A percentile compares a stretch with the other conserved stretches of the same genome.
phyloP scores from a whole-genome alignment of 2,329 filamentous ascomycete species.

The Trichoderma arundinaceum region DNA sequence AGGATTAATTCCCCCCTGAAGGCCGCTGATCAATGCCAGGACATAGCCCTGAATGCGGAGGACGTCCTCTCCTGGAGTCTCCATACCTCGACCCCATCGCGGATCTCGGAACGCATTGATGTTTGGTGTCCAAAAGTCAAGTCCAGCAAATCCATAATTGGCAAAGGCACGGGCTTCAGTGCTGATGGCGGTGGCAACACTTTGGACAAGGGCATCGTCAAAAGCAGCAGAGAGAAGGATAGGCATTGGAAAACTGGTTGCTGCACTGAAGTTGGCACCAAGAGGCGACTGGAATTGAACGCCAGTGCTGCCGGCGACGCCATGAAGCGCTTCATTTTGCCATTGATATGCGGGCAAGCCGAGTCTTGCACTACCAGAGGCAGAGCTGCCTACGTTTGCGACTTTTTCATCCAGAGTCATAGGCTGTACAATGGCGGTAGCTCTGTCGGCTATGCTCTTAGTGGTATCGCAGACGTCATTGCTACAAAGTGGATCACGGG shows the following conservation, averaged over 20 bases:
- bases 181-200: slow-evolving; percentile 60
- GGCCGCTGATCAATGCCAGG: slow-evolving; percentile 57
- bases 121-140: slow-evolving; percentile 70
- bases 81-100: slow-evolving; percentile 65
- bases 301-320: slow-evolving; percentile 60
- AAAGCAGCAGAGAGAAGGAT: slow-evolving; percentile 68
- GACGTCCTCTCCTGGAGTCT: slow-evolving; percentile 65
- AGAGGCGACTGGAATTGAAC: slow-evolving; percentile 45
- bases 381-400: slow-evolving; percentile 37
- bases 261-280: slow-evolving; percentile 54
- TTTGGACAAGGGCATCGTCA: slow-evolving; percentile 64
- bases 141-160: slow-evolving; percentile 61
- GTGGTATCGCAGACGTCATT: slow-evolving; percentile 55
- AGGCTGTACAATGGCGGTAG: slow-evolving; percentile 40
- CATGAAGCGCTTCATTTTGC: slow-evolving; percentile 68
- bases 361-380: slow-evolving; percentile 56
- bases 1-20: slow-evolving; percentile 48
- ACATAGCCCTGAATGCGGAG: slow-evolving; percentile 58
- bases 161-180: slow-evolving; percentile 70
- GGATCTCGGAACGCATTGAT: slow-evolving; percentile 70
- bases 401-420: slow-evolving; percentile 46
- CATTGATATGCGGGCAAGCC: slow-evolving; percentile 64
- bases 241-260: slow-evolving; percentile 69
- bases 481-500: slow-evolving; percentile 39
- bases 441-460: slow-evolving; percentile 37